phyloP scores from a whole-genome alignment of 768 basidiomycete genomes.

The Boletus rubropictus region DNA sequence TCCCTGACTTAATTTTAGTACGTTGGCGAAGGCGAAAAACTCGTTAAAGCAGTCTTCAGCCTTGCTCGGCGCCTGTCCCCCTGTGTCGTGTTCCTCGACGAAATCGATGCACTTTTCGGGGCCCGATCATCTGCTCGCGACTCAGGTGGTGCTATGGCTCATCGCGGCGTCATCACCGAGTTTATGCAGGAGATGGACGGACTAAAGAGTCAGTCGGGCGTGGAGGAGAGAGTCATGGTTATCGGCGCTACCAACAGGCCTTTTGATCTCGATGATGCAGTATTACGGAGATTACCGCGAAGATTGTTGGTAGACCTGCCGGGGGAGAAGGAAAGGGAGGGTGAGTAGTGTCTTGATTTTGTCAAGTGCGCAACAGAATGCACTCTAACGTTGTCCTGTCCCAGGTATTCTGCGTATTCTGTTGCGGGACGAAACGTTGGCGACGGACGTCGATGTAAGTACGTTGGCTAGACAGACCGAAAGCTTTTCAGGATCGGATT shows the following conservation, averaged over 20 bases:
- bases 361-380: neutral
- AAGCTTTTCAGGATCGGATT: constrained; percentile 88
- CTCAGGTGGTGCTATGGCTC: constrained; percentile 74
- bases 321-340: constrained; percentile 77
- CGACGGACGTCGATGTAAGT: constrained; percentile 55
- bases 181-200: constrained; percentile 99
- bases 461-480: constrained; percentile 67
- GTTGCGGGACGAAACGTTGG: constrained; percentile 72
- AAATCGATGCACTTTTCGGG: constrained; percentile 89
- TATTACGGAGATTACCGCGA: constrained; percentile 81
- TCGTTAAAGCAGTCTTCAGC: constrained; percentile 83
- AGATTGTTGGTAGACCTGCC: constrained; percentile 86
- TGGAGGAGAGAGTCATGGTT: constrained; percentile 78
- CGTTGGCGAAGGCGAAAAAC: constrained; percentile 85
- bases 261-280: constrained; percentile 88
- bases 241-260: constrained; percentile 94
- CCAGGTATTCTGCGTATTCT: constrained; percentile 85
- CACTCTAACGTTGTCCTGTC: constrained; percentile 3
- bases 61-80: constrained; percentile 82
- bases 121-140: constrained; percentile 74
- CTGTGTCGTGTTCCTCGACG: constrained; percentile 91
- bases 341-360: constrained; percentile 36
- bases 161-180: constrained; percentile 84
- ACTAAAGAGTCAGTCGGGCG: constrained; percentile 49
- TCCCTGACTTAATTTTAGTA: constrained; percentile 45